Conservation (phyloP, 441 rosid species). For the Bruguiera hainesii region DNA sequence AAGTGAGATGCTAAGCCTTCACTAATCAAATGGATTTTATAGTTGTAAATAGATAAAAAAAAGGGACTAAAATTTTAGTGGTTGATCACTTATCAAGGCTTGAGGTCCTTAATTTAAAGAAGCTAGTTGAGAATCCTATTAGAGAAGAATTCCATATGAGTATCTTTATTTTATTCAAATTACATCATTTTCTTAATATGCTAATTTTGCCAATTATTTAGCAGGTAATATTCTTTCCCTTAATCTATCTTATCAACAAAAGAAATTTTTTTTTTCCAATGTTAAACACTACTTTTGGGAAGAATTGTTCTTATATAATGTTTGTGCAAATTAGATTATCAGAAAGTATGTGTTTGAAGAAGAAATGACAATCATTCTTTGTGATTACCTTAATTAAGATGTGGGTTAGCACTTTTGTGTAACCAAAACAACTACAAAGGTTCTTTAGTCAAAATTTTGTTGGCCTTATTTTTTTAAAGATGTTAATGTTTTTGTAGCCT, state of each 20-base stretch:
- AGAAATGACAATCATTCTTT: neutral
- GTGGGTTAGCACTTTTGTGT: neutral
- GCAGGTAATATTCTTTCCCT: neutral
- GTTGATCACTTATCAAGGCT: neutral
- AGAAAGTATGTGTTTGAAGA: neutral
- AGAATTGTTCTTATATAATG: neutral
- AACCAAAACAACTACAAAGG: neutral
- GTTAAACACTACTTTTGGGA: no score
- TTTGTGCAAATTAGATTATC: neutral
- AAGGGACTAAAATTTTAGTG: neutral
- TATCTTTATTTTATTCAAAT: neutral
- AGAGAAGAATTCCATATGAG: neutral
- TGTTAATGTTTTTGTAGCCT: no score
- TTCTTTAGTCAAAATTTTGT: neutral
- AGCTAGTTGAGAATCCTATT: neutral
- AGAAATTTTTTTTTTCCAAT: neutral
- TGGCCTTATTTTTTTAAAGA: no score
- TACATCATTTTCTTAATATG: neutral
- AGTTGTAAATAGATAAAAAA: neutral
- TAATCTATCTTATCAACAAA: neutral
- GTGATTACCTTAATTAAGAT: neutral
- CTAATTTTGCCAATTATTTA: neutral
- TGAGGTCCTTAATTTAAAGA: neutral
- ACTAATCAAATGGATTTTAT: neutral
- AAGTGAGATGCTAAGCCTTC: neutral